A percentile compares a stretch with the other conserved stretches of the same genome.
Evolutionary conservation across 495 filamentous ascomycete species (phyloP).

Genomic region (Penicillium coffeae): DNA sequence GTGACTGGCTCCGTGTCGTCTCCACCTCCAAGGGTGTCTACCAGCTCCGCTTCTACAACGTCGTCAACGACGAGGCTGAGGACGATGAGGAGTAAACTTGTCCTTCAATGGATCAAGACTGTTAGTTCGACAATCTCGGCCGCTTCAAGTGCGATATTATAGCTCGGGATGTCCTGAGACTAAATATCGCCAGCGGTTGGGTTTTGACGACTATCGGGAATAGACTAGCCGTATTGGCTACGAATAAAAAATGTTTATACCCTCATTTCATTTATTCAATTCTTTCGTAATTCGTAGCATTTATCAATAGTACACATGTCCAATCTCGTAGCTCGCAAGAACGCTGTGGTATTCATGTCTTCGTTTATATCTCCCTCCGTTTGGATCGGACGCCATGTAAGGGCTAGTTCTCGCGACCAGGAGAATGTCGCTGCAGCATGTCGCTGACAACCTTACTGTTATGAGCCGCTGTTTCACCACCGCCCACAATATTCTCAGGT

Average conservation of each 20-base stretch:
- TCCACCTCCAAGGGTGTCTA: constrained; percentile 95
- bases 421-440: background rate
- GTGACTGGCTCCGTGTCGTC: constrained; percentile 99
- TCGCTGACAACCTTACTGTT: background rate
- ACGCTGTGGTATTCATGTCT: too few relatives aligned
- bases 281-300: too few relatives aligned
- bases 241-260: constrained; percentile 34
- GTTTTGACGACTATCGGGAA: constrained; percentile 18
- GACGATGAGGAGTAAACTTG: constrained; percentile 91
- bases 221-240: constrained; percentile 24
- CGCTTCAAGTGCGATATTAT: constrained; percentile 12
- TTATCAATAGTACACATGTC: too few relatives aligned
- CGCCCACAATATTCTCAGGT: background rate
- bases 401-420: too few relatives aligned
- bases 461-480: background rate
- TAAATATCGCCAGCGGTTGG: constrained; percentile 13
- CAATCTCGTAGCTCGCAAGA: too few relatives aligned
- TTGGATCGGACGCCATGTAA: too few relatives aligned
- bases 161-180: constrained; percentile 10
- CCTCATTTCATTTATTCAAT: constrained; percentile 11
- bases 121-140: constrained; percentile 15
- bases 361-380: too few relatives aligned
- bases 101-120: constrained; percentile 5
- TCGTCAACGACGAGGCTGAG: constrained; percentile 93
- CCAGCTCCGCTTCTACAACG: constrained; percentile 99